Evolutionary conservation across 495 filamentous ascomycete species (phyloP).

Genomic region (Neurospora intermedia): DNA sequence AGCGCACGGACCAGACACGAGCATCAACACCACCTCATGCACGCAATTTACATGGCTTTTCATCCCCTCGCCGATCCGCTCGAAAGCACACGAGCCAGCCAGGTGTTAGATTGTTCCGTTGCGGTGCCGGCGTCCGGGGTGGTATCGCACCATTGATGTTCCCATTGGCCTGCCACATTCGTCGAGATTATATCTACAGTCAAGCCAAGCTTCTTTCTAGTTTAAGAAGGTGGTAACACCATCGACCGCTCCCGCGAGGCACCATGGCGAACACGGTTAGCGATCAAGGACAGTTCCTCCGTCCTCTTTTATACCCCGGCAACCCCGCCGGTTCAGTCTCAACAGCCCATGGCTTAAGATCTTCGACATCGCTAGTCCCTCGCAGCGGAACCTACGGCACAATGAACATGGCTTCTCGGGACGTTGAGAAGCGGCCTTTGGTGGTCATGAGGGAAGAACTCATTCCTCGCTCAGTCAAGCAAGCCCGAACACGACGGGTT

Average conservation of each 20-base stretch:
- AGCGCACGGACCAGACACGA: not conserved
- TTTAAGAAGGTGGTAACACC: not conserved
- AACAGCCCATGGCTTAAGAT: not conserved
- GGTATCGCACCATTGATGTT: not conserved
- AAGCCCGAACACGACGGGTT: not conserved
- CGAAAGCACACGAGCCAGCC: too few species aligned
- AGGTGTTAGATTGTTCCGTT: not conserved
- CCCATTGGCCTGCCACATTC: not conserved
- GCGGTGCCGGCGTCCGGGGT: not conserved
- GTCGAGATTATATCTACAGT: not conserved
- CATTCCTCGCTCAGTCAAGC: not conserved
- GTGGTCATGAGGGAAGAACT: not conserved
- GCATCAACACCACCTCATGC: not conserved
- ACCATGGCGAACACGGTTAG: not conserved
- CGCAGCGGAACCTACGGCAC: not conserved
- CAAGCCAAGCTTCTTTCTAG: not conserved
- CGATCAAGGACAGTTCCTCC: not conserved
- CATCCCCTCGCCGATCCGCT: not conserved
- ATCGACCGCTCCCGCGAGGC: not conserved
- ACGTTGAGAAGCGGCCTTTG: conserved; percentile 8
- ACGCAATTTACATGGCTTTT: not conserved
- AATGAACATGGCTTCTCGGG: conserved; percentile 3
- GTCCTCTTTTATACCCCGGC: not conserved
- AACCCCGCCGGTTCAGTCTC: not conserved
- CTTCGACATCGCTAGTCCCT: not conserved